Conservation (phyloP, 2,329 filamentous ascomycete species). For the Pseudocercospora cruenta region DNA sequence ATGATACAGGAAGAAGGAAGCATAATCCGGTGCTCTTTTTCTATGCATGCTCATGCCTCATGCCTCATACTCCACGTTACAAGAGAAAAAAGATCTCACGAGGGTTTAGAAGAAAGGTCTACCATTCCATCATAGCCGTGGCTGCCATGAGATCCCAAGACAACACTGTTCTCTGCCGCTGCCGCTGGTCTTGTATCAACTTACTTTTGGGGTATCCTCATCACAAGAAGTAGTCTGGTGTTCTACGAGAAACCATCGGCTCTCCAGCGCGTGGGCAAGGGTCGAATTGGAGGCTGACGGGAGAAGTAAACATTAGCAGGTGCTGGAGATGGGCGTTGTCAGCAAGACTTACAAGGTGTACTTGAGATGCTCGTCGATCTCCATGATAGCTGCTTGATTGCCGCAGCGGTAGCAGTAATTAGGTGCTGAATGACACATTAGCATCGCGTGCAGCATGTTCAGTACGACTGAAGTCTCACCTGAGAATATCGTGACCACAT, state of each 20-base stretch:
- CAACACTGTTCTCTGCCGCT: neutral
- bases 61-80: neutral
- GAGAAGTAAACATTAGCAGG: neutral
- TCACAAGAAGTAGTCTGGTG: conserved; percentile 98
- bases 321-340: neutral
- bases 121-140: neutral
- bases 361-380: conserved; percentile 98
- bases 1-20: neutral
- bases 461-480: conserved; percentile 54
- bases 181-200: conserved; percentile 8
- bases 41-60: neutral
- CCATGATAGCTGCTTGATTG: conserved; percentile 99
- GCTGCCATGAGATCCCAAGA: neutral
- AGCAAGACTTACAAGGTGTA: conserved; percentile 88
- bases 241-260: conserved; percentile 94
- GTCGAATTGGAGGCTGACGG: conserved; percentile 92
- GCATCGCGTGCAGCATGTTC: conserved; percentile 16
- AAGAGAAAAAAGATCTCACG: neutral
- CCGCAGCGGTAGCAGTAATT: conserved; percentile 98
- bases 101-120: neutral
- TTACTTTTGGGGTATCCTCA: conserved; percentile 20
- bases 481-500: conserved; percentile 98
- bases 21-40: neutral
- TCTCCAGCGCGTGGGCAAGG: conserved; percentile 96
- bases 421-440: conserved; percentile 49